A percentile compares a stretch with the other conserved stretches of the same genome.
These are phyloP conservation scores for Coniophora puteana DNA, from an alignment of 1,284 basidiomycete species.

Conservation along the genomic window DNA sequence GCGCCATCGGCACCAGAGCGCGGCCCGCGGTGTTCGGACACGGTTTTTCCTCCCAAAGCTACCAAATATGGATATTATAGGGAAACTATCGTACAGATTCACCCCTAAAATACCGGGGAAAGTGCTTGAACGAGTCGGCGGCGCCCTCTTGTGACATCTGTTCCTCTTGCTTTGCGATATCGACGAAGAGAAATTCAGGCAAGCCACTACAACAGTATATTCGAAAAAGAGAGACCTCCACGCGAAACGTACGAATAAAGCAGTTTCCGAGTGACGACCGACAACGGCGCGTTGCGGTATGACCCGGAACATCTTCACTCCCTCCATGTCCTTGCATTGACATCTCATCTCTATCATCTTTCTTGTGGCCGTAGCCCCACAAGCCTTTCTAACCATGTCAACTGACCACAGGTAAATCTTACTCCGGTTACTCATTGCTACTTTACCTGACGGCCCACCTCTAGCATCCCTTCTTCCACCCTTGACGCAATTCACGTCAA, in stretches of 20 bases:
- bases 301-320: neutral
- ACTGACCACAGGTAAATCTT: slow-evolving; percentile 2
- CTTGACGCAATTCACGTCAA: slow-evolving; percentile 45
- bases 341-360: neutral
- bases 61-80: too few relatives aligned
- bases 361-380: slow-evolving; percentile 1
- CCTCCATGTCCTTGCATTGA: neutral
- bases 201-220: too few relatives aligned
- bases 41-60: neutral
- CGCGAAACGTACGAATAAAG: too few relatives aligned
- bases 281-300: too few relatives aligned
- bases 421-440: neutral
- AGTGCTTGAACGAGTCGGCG: too few relatives aligned
- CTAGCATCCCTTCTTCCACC: neutral
- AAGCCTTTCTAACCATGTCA: slow-evolving; percentile 9
- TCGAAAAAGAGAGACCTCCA: too few relatives aligned
- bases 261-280: too few relatives aligned
- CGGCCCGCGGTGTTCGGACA: neutral
- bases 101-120: too few relatives aligned
- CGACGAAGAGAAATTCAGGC: too few relatives aligned
- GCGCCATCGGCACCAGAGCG: neutral
- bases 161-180: too few relatives aligned
- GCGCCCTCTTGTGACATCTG: too few relatives aligned
- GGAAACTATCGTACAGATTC: too few relatives aligned
- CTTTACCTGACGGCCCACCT: neutral